These are phyloP conservation scores for Beauveria sp. DNA, from an alignment of 2,329 filamentous ascomycete genomes.

Conservation along the genomic window DNA sequence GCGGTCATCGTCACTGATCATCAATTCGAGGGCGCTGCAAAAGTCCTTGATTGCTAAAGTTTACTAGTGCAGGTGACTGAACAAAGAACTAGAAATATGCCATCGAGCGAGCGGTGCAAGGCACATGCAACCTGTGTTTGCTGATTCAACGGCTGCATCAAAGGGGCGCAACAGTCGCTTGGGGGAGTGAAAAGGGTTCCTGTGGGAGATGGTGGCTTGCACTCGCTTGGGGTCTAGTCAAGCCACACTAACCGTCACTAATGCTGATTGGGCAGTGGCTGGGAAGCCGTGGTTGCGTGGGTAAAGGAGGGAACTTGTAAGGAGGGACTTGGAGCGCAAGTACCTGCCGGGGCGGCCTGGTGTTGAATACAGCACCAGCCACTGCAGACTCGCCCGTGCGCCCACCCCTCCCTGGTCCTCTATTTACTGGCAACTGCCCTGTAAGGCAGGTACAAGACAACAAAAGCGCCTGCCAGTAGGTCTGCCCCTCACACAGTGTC, in stretches of 20 bases:
- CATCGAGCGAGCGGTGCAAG: neutral
- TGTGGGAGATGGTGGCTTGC: conserved; percentile 9
- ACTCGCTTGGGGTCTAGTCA: conserved; percentile 1
- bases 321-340: neutral
- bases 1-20: neutral
- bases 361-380: neutral
- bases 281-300: neutral
- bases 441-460: conserved; percentile 7
- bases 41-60: neutral
- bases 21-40: neutral
- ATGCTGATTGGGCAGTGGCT: neutral
- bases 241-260: neutral
- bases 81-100: neutral
- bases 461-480: neutral
- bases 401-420: neutral
- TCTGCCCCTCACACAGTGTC: neutral
- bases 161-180: neutral
- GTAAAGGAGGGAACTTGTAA: neutral
- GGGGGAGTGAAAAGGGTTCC: neutral
- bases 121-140: neutral
- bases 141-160: neutral
- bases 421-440: conserved; percentile 2
- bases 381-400: neutral
- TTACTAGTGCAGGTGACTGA: neutral
- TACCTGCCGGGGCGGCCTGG: neutral